Base-by-base conservation (phyloP, 345 rosid genomes). In the Syzygium oleosum region DNA sequence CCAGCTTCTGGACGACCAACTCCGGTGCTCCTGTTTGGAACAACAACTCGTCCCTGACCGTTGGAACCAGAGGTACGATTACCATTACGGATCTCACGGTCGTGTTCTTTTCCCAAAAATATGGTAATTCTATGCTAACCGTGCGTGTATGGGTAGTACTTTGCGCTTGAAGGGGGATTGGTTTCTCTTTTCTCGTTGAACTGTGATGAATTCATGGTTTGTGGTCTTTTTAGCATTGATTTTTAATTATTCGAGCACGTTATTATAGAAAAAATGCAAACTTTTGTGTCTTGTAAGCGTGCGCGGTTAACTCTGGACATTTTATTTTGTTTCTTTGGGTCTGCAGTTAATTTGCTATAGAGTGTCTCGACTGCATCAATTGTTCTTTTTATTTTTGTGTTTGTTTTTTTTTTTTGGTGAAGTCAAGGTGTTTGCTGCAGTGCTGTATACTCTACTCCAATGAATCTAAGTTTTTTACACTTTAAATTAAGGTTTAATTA, bases 11-110 rank as follows among this genome's bases (percentile, higher is more conserved):
- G 94, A 95, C 99, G 51, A 93, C 98, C 38, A 97, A 97, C 89
- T 94, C 95, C 7, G 99, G 99, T 78, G 87, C 95, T 90, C 98
- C 99, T 0, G 94, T 97, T 55, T 95, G 94, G 91, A 97, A 96
- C 95, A 95, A 97, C 91, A 93, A 90, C 91, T 93, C 96, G 5
- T 93, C 98, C 63, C 85, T 96, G 92, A 96, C 99, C 56, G 93
- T 97, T 87, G 99, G 99, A 87, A 87, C 95, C 38, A 92, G 99
- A 94, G 99, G 99, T 94, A 92, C 21, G 15, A 17, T 51, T 51
- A 8, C 41, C 27, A 13, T 56, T 9, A 73, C 80, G 80, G 80
- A 19, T 73, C 80, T 38, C 80, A 8, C 25, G 43, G 41, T 84
- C 27, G 88, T 78, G 27, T 25, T 54, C 54, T 86, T 83, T 56